Base-by-base conservation (phyloP, 2,329 filamentous ascomycete species). In the Fusarium equiseti region DNA sequence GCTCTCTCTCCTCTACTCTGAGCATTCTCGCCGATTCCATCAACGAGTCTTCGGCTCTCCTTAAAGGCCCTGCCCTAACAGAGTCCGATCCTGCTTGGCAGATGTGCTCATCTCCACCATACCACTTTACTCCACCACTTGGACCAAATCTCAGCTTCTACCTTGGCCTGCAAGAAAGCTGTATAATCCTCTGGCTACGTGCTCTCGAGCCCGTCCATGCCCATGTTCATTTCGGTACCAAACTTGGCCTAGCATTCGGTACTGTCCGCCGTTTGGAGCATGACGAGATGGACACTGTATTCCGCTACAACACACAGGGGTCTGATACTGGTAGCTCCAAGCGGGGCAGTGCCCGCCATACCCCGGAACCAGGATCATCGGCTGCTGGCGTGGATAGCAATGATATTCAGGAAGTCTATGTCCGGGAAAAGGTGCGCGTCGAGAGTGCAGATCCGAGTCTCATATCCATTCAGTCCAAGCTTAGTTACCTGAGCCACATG, bases 401-500 rank as follows among this genome's bases (percentile, higher is more conserved):
- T 44, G 75, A 76, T 38, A 66, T 79, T 32, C 78, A 81, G 5
- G 90, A 96, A 66, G 94, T 98, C 5, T 91, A 89, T 70, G 95
- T 98, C 48, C 90, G 91, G 72, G 95, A 98, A 79, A 98, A 98
- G 82, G 88, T 97, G 7, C 87, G 92, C 43, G 91, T 98, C 3
- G 95, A 97, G 80, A 95, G 90, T 75, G 93, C 94, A 59, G 95
- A 98, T 79, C 95, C 95, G 2, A 95, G 90, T 73, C 79, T 98
- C 70, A 90, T 98, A 78, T 91, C 92, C 38, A 85, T 96, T 35
- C 91, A 93, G 79, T 91, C 94, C 8, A 98, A 98, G 81, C 83
- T 98, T 72, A 89, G 87, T 31, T 94, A 92, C 7, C 81, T 98
- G 61, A 90, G 92, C 68, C 89, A 94, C 74, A 91, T 90, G 66